Percentiles rank a stretch among this genome's conserved stretches.
phyloP scores from a whole-genome alignment of 2,329 filamentous ascomycete genomes.

The Ophiognomonia clavigignenti-juglandacearum region DNA sequence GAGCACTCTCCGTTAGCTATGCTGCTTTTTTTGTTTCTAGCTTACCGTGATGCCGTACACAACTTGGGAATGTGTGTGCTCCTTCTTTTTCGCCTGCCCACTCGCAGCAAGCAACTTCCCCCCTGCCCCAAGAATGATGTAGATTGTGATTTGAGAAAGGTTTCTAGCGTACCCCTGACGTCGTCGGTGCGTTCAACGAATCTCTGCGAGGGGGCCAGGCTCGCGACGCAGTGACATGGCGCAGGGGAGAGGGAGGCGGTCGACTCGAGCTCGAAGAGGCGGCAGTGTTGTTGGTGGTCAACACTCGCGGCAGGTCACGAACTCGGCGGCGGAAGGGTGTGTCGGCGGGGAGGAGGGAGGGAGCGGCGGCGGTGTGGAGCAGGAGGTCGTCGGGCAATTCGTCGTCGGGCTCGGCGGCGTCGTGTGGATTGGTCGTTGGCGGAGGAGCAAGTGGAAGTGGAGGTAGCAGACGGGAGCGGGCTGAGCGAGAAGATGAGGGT shows the following conservation, averaged over 20 bases:
- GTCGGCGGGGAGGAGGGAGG: conserved; percentile 39
- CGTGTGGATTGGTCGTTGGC: no score
- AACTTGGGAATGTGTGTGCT: conserved; percentile 1
- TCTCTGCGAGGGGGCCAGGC: conserved; percentile 44
- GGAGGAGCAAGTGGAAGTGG: conserved; percentile 20
- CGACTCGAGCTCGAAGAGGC: conserved; percentile 3
- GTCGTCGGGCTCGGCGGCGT: no score
- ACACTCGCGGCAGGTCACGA: conserved; percentile 20
- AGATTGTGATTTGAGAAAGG: not conserved
- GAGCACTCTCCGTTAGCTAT: conserved; percentile 5
- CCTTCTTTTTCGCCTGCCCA: not conserved
- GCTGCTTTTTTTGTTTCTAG: not conserved
- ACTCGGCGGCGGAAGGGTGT: conserved; percentile 48
- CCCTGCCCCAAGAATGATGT: no score
- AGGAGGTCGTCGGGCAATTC: no score
- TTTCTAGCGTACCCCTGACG: conserved; percentile 20
- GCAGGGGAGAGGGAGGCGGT: conserved; percentile 3
- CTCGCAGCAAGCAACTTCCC: no score
- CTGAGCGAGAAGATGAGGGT: conserved; percentile 7
- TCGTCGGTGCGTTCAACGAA: conserved; percentile 37
- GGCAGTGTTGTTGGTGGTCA: no score
- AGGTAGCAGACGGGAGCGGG: conserved; percentile 13
- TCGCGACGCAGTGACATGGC: conserved; percentile 24
- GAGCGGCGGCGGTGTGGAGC: conserved; percentile 43
- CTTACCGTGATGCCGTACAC: conserved; percentile 2